phyloP scores from a whole-genome alignment of 371 early-diverging fungal genomes.

The Mortierella sp. region DNA sequence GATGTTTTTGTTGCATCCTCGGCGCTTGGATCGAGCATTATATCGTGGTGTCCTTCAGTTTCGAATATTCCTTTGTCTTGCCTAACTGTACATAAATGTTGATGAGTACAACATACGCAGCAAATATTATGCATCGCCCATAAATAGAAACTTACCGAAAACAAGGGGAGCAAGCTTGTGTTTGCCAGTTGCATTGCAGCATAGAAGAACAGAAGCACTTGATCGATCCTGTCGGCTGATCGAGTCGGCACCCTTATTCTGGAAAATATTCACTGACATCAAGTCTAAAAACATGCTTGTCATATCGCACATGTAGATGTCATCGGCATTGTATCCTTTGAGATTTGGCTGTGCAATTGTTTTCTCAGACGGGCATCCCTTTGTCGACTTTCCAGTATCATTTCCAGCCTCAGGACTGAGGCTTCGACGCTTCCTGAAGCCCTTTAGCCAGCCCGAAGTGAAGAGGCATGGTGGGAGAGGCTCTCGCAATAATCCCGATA shows the following conservation, averaged over 20 bases:
- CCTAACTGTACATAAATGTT: neutral
- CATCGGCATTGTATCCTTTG: neutral
- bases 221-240: neutral
- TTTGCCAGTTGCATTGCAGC: slow-evolving; percentile 13
- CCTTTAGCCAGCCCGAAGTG: slow-evolving; percentile 11
- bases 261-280: neutral
- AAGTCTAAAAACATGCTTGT: slow-evolving; percentile 9
- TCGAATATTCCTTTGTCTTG: neutral
- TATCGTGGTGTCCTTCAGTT: neutral
- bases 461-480: slow-evolving; percentile 9
- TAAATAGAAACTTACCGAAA: slow-evolving; percentile 3
- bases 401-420: neutral
- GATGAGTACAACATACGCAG: neutral
- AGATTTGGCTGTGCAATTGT: neutral
- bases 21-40: neutral
- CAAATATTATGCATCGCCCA: neutral
- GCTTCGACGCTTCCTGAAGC: slow-evolving; percentile 2
- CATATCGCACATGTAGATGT: slow-evolving; percentile 12
- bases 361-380: neutral
- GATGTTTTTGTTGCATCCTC: neutral
- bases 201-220: slow-evolving; percentile 10
- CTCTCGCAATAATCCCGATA: neutral
- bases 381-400: too few species aligned
- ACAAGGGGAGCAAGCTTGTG: neutral
- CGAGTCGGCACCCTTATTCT: too few species aligned